Evolutionary conservation across 2,329 filamentous ascomycete species (phyloP).

Genomic region (Microcera coccophila): DNA sequence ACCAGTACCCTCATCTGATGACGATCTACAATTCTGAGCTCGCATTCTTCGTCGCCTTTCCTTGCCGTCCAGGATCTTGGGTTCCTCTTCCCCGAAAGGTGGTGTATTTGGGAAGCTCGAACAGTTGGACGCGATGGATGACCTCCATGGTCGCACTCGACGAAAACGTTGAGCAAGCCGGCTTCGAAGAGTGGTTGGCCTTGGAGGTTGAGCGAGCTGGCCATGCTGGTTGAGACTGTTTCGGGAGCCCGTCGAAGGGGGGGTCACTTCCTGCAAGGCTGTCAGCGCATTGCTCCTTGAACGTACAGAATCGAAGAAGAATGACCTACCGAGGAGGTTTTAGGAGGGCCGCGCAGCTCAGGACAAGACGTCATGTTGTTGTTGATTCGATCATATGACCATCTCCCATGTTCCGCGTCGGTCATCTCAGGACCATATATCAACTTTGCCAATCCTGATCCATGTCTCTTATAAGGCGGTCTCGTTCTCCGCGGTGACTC

Average conservation of each 20-base stretch:
- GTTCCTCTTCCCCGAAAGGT: slow-evolving; percentile 5
- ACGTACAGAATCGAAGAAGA: no score
- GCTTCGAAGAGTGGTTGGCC: slow-evolving; percentile 21
- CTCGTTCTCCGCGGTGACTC: background rate
- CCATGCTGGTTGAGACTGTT: slow-evolving; percentile 13
- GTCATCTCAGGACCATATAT: background rate
- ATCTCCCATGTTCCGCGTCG: background rate
- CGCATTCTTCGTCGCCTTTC: slow-evolving; percentile 30
- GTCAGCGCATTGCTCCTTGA: background rate
- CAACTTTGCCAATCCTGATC: background rate
- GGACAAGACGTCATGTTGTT: slow-evolving; percentile 14
- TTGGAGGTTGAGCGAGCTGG: slow-evolving; percentile 23
- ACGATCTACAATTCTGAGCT: slow-evolving; percentile 25
- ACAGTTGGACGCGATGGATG: slow-evolving; percentile 15
- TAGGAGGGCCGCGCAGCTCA: slow-evolving; percentile 7
- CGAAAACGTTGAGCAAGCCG: slow-evolving; percentile 23
- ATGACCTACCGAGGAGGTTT: slow-evolving; percentile 4
- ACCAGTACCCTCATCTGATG: slow-evolving; percentile 18
- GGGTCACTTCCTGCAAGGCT: slow-evolving; percentile 9
- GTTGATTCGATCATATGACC: slow-evolving; percentile 1
- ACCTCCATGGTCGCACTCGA: slow-evolving; percentile 24
- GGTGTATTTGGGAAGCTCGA: slow-evolving; percentile 15
- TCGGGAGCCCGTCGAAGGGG: slow-evolving; percentile 9
- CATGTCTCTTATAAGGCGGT: background rate
- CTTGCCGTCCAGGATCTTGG: slow-evolving; percentile 22